Conservation (phyloP, 441 rosid species). For the Adansonia madagascariensis region DNA sequence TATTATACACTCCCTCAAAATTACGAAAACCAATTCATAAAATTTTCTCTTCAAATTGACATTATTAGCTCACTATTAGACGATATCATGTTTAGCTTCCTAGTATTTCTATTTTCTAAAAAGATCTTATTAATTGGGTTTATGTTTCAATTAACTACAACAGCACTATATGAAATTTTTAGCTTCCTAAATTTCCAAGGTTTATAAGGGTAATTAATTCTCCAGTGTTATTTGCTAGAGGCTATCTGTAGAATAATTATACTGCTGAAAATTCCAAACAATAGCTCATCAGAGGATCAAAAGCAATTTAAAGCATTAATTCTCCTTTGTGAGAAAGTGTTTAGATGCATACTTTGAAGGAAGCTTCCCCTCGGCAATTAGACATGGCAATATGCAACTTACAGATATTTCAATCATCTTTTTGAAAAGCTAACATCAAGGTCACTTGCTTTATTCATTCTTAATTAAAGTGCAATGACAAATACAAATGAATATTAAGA, state of each 20-base stretch:
- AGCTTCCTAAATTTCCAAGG: not conserved
- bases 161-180: not conserved
- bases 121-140: not conserved
- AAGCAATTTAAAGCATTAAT: slow-evolving; percentile 10
- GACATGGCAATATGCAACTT: slow-evolving; percentile 18
- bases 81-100: too few species aligned
- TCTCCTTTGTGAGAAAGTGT: not conserved
- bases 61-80: too few species aligned
- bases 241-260: not conserved
- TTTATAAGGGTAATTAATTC: not conserved
- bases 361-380: slow-evolving; percentile 31
- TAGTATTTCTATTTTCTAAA: not conserved
- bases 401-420: slow-evolving; percentile 30
- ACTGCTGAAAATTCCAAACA: not conserved
- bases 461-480: slow-evolving; percentile 18
- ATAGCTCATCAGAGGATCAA: not conserved
- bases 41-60: not conserved
- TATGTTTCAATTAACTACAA: too few species aligned
- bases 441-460: slow-evolving; percentile 26
- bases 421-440: slow-evolving; percentile 36
- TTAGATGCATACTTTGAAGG: slow-evolving; percentile 24
- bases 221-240: not conserved
- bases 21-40: not conserved
- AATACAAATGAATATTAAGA: slow-evolving; percentile 30
- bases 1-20: not conserved